Conservation (phyloP, 2,329 filamentous ascomycete species). For the Coniella vitis region DNA sequence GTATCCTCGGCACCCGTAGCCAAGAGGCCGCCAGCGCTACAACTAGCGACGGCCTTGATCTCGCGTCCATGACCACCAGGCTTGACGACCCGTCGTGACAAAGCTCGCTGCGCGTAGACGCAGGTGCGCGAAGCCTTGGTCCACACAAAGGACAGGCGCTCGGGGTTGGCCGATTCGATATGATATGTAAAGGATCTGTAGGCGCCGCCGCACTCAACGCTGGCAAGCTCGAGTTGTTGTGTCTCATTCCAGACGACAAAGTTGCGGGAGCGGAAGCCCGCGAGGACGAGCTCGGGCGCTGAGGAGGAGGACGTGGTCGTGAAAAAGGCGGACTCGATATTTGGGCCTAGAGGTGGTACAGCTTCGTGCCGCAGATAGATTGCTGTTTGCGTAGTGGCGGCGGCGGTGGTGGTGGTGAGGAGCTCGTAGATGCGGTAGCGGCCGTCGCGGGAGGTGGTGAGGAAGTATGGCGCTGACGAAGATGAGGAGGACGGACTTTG, state of each 20-base stretch:
- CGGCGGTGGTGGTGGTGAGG: constrained; percentile 18
- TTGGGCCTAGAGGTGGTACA: constrained; percentile 63
- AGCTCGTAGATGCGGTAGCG: constrained; percentile 59
- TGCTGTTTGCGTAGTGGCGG: too few species aligned
- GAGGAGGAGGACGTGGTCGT: constrained; percentile 20
- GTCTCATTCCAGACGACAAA: constrained; percentile 81
- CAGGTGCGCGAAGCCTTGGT: constrained; percentile 45
- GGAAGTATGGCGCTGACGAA: constrained; percentile 37
- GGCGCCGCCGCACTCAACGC: constrained; percentile 75
- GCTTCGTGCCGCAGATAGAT: constrained; percentile 59
- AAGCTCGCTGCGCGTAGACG: constrained; percentile 36
- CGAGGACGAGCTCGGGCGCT: constrained; percentile 56
- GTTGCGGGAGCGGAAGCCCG: constrained; percentile 72
- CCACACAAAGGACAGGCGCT: constrained; percentile 53
- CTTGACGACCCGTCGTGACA: constrained; percentile 45
- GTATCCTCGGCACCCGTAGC: constrained; percentile 70
- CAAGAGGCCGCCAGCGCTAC: constrained; percentile 29
- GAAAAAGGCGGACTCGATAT: constrained; percentile 69
- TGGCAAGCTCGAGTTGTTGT: constrained; percentile 59
- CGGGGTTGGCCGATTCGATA: constrained; percentile 27
- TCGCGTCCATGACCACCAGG: constrained; percentile 79
- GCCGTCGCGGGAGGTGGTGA: constrained; percentile 73
- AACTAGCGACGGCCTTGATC: constrained; percentile 48
- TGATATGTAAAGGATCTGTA: constrained; percentile 67
- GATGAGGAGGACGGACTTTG: background rate